Conservation (phyloP, 768 basidiomycete species). For the Gloeostereum incarnatum region DNA sequence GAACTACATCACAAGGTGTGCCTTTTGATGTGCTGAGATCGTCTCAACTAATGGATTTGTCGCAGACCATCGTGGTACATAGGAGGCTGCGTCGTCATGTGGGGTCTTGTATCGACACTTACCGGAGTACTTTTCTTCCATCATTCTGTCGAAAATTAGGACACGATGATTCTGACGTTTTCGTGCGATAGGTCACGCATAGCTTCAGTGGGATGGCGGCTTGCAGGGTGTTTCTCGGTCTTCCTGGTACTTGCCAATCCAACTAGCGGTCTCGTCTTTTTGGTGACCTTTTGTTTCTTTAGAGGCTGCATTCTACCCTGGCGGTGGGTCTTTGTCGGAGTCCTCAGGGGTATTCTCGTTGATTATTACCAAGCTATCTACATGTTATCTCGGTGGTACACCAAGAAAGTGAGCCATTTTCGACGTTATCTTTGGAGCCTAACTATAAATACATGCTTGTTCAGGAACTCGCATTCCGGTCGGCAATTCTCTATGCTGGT, state of each 20-base stretch:
- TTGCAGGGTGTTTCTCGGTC: conserved; percentile 52
- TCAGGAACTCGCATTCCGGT: conserved; percentile 59
- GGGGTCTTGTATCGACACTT: conserved; percentile 54
- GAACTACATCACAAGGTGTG: conserved; percentile 42
- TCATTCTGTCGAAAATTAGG: not conserved
- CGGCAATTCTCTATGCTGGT: conserved; percentile 51
- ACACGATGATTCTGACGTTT: conserved; percentile 1
- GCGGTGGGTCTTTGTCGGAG: conserved; percentile 30
- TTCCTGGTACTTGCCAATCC: conserved; percentile 37
- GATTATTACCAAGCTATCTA: conserved; percentile 19
- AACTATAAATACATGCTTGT: conserved; percentile 8
- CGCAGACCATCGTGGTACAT: conserved; percentile 55
- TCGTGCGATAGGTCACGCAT: conserved; percentile 32
- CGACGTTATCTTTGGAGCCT: conserved; percentile 3
- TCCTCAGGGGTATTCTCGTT: conserved; percentile 1
- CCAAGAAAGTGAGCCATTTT: conserved; percentile 39
- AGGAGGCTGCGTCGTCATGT: conserved; percentile 45
- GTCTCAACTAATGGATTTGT: not conserved
- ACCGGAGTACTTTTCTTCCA: conserved; percentile 39
- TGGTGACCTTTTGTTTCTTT: not conserved
- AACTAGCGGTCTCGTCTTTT: not conserved
- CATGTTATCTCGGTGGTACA: conserved; percentile 46
- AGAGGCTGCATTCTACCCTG: conserved; percentile 58
- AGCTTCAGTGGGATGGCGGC: conserved; percentile 45
- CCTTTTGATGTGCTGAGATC: not conserved